Percentiles rank a stretch among this genome's conserved stretches.
Conservation (phyloP, 1,284 basidiomycete species). For the Malassezia cuniculi region DNA sequence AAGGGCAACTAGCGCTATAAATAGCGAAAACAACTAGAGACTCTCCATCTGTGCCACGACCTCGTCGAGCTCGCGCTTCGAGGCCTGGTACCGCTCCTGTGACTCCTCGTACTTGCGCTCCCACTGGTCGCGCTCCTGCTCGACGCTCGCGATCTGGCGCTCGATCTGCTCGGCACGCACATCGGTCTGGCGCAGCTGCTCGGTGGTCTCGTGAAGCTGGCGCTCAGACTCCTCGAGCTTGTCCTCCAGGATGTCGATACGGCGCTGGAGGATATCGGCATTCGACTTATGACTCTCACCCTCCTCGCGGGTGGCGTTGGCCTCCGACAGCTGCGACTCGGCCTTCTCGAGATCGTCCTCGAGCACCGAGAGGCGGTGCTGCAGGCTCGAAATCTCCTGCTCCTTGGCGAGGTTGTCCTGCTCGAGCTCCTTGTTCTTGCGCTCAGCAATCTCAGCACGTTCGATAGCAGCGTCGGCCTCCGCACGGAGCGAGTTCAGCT, state of each 20-base stretch:
- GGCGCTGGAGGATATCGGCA: slow-evolving; percentile 65
- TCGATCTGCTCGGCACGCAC: slow-evolving; percentile 99
- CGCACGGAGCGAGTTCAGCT: slow-evolving; percentile 56
- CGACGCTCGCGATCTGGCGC: slow-evolving; percentile 70
- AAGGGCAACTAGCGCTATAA: slow-evolving; percentile 5
- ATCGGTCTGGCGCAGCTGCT: slow-evolving; percentile 92
- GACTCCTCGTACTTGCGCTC: slow-evolving; percentile 90
- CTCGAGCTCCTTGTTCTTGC: slow-evolving; percentile 51
- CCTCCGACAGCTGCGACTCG: slow-evolving; percentile 60
- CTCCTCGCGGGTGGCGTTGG: slow-evolving; percentile 60
- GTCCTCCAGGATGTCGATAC: slow-evolving; percentile 83
- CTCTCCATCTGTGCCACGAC: slow-evolving; percentile 69
- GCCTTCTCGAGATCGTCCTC: slow-evolving; percentile 64
- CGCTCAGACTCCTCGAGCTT: slow-evolving; percentile 92
- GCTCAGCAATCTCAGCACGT: slow-evolving; percentile 42
- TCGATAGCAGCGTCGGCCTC: slow-evolving; percentile 67
- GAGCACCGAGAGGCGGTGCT: slow-evolving; percentile 60
- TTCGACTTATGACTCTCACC: slow-evolving; percentile 62
- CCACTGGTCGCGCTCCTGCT: slow-evolving; percentile 83
- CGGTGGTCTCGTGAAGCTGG: slow-evolving; percentile 89
- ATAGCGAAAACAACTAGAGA: slow-evolving; percentile 48
- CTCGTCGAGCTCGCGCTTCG: slow-evolving; percentile 77
- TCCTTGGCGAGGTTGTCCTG: slow-evolving; percentile 71
- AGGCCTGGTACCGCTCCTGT: slow-evolving; percentile 59
- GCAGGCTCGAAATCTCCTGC: slow-evolving; percentile 72